phyloP scores from a whole-genome alignment of 352 stramenopile genomes.

The Phytopythium mirpurense region DNA sequence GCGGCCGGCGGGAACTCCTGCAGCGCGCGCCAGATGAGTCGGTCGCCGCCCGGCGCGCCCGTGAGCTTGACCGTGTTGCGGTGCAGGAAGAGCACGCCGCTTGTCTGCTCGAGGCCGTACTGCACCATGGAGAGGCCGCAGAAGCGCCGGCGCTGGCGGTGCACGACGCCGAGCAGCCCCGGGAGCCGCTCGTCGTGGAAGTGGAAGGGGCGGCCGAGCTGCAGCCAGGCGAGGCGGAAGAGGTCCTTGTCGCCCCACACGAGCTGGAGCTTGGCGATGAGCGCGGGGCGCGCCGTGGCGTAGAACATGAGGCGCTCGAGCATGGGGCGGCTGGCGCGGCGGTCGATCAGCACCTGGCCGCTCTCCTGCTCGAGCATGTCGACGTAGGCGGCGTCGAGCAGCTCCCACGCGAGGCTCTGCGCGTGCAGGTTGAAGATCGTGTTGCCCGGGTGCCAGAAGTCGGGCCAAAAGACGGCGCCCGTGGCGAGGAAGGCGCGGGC shows the following conservation, averaged over 20 bases:
- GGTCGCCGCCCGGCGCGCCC: slow-evolving; percentile 17
- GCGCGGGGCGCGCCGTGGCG: slow-evolving; percentile 29
- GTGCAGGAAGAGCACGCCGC: slow-evolving; percentile 40
- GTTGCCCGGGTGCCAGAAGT: slow-evolving; percentile 44
- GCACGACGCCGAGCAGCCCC: slow-evolving; percentile 36
- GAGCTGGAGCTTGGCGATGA: slow-evolving; percentile 45
- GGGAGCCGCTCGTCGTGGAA: slow-evolving; percentile 34
- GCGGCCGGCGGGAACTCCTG: slow-evolving; percentile 32
- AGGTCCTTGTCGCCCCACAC: slow-evolving; percentile 57
- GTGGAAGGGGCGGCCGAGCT: slow-evolving; percentile 22
- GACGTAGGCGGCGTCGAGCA: slow-evolving; percentile 33
- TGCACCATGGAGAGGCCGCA: slow-evolving; percentile 51
- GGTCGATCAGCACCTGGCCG: slow-evolving; percentile 41
- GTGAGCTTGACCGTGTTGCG: slow-evolving; percentile 64
- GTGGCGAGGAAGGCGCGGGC: slow-evolving; percentile 19
- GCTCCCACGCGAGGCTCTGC: slow-evolving; percentile 51
- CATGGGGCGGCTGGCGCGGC: slow-evolving; percentile 17
- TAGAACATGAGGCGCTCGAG: slow-evolving; percentile 48
- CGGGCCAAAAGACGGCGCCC: slow-evolving; percentile 44
- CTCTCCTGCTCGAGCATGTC: slow-evolving; percentile 52
- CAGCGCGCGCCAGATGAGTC: slow-evolving; percentile 36
- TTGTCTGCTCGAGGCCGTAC: slow-evolving; percentile 26
- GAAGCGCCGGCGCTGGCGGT: slow-evolving; percentile 25
- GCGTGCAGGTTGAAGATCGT: slow-evolving; percentile 57
- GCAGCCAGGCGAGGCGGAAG: slow-evolving; percentile 46